A percentile compares a stretch with the other conserved stretches of the same genome.
Conservation (phyloP, 1,284 basidiomycete species). For the Moesziomyces sp. region DNA sequence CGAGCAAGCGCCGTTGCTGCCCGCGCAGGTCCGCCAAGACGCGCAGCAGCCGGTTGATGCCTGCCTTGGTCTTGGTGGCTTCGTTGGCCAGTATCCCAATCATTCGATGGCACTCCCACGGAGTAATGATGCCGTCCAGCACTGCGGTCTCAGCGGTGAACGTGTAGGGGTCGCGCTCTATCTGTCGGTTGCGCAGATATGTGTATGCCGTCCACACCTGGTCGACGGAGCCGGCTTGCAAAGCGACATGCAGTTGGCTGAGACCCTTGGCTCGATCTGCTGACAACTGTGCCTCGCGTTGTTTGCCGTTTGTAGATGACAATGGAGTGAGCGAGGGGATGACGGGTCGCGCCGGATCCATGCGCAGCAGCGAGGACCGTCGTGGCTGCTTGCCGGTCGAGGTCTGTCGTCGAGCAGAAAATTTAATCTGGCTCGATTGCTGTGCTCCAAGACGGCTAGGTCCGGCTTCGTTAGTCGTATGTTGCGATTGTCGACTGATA, state of each 20-base stretch:
- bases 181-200: conserved; percentile 1
- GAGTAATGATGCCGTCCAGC: conserved; percentile 1
- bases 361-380: conserved; percentile 10
- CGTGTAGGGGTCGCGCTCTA: neutral
- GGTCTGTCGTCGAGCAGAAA: neutral
- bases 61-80: conserved; percentile 15
- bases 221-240: conserved; percentile 25
- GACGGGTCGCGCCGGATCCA: conserved; percentile 16
- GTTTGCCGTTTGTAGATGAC: neutral
- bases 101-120: conserved; percentile 12
- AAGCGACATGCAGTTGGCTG: conserved; percentile 18
- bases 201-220: conserved; percentile 26
- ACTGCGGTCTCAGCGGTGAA: neutral
- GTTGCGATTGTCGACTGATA: neutral
- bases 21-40: conserved; percentile 25
- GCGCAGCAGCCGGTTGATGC: conserved; percentile 19
- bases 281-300: neutral
- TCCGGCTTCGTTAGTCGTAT: neutral
- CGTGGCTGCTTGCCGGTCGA: conserved; percentile 2
- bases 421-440: neutral
- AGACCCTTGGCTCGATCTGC: conserved; percentile 19
- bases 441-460: neutral
- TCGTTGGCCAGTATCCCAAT: conserved; percentile 16
- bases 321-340: conserved; percentile 12
- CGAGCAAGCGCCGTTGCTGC: conserved; percentile 24